Evolutionary conservation across 2,329 filamentous ascomycete genomes (phyloP), one percentile per base, ranked within the genome.

Genomic region (Aureobasidium vineae): DNA sequence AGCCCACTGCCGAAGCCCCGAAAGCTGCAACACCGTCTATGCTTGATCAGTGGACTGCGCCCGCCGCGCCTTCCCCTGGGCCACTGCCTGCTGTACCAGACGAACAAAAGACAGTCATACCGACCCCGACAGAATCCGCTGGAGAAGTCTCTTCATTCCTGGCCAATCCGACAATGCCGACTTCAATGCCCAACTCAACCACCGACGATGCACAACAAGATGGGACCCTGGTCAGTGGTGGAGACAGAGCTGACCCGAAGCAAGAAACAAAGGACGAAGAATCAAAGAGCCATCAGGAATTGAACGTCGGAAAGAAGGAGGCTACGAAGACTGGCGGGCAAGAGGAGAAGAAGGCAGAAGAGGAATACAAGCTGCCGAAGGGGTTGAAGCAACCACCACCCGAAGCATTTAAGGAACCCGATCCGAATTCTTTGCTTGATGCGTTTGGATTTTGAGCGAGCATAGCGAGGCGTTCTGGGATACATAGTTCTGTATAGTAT

Each of bases 361-460:
- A 56, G 10, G 41, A 59, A 16, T 33, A 28, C 23, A 38, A 53
- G 41, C 5, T 19, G 41, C 68, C 43, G 19, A 70, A 73, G 33
- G 68, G 73, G 38, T 73, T 76, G 70, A 78, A 80, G 68, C 84
- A 88, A 72, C 83, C 85, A 16, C 83, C 88, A 19, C 87, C 92
- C 1, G 92, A 89, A 23, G 87, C 89, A 69, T 98, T 98, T 75
- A 85, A 96, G 72, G 95, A 99, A 77, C 95, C 95, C n/a, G 92
- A 96, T 79, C 85, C 90, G 33, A 91, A 86, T 75, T 94, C 91
- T 67, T 79, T 99, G 74, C 82, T 98, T 72, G 94, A 98, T 81
- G 93, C 86, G 76, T 98, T 98, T 83, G 94, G 94, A 1, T 95
- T 98, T 75, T 98, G 77, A 77, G 40, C n/a, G 23, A 47, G 28